Evolutionary conservation across 805 yeast genomes (phyloP), one percentile per base, ranked within the genome.

Genomic region (Yarrowia osloensis): DNA sequence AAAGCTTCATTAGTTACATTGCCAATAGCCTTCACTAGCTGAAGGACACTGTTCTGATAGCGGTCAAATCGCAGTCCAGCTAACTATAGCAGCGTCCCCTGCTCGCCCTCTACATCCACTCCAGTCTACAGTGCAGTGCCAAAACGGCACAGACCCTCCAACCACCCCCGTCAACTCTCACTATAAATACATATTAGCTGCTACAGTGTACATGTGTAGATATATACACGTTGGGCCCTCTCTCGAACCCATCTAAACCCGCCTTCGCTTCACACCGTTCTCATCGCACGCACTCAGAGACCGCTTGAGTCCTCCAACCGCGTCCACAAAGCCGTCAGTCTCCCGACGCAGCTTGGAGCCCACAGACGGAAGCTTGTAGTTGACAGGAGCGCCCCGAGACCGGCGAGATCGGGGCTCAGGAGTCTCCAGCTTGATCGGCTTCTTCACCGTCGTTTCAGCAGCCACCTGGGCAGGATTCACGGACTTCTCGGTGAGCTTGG

Each of bases 291-390:
- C 46, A n/a, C 44, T 8, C 44, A 54, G 33, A 19, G 35, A n/a
- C 47, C 49, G 63, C 21, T 37, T 57, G 13, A 39, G 49, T 3
- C 63, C 63, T 19, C 63, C 63, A 21, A 87, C 85, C 1, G 92
- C 92, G 74, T 86, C 90, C 2, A 85, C 85, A 50, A 86, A 77
- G 69, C 81, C 81, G 33, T 79, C 88, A 0, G 86, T 80, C 37
- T 85, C 86, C 70, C 94, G 81, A 73, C 96, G 82, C 87, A 88
- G 81, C 73, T 89, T 89, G 17, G 82, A 84, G 44, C 89, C 79
- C 65, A 88, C 75, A 1, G 93, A 86, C 0, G 92, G 91, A 37
- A 86, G 80, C 21, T 86, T 85, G 71, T 90, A 90, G 74, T 86
- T 85, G 6, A 90, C 85, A 4, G 63, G 81, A 7, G 59, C 54